Evolutionary conservation across 2,329 filamentous ascomycete species (phyloP).

Genomic region (Talaromyces pinophilus): DNA sequence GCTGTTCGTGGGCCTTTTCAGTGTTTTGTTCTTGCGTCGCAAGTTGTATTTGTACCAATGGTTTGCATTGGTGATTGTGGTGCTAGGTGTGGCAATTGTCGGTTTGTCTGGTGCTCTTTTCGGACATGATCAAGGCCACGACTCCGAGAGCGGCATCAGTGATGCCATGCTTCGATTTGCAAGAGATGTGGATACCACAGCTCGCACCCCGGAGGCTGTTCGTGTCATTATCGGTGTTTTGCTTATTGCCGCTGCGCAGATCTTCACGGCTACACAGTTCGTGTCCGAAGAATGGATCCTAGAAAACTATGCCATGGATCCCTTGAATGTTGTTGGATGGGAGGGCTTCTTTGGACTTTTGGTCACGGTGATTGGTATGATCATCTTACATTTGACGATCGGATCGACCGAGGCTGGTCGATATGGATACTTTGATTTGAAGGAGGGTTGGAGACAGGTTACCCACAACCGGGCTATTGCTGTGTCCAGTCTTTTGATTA

Average conservation of each 20-base stretch:
- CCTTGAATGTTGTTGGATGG: constrained; percentile 91
- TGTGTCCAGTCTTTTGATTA: constrained; percentile 81
- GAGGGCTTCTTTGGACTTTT: constrained; percentile 89
- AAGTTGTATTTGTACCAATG: constrained; percentile 87
- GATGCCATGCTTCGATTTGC: constrained; percentile 32
- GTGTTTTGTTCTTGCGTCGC: constrained; percentile 82
- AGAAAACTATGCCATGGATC: constrained; percentile 74
- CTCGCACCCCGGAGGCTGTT: constrained; percentile 58
- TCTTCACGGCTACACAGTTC: constrained; percentile 96
- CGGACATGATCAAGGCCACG: constrained; percentile 60
- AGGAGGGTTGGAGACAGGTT: constrained; percentile 81
- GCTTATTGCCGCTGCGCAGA: constrained; percentile 89
- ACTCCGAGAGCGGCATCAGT: constrained; percentile 35
- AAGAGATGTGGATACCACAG: constrained; percentile 47
- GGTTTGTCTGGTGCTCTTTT: constrained; percentile 85
- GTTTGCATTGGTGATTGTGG: constrained; percentile 82
- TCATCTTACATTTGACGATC: constrained; percentile 73
- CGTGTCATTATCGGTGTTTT: constrained; percentile 79
- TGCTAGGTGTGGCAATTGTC: constrained; percentile 83
- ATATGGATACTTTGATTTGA: constrained; percentile 86
- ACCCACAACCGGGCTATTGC: constrained; percentile 69
- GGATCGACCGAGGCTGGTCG: constrained; percentile 72
- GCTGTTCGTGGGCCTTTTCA: constrained; percentile 93
- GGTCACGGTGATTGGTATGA: constrained; percentile 76
- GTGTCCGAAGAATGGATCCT: constrained; percentile 94